Evolutionary conservation across 2,329 filamentous ascomycete genomes (phyloP).

Genomic region (Fusarium sp.): DNA sequence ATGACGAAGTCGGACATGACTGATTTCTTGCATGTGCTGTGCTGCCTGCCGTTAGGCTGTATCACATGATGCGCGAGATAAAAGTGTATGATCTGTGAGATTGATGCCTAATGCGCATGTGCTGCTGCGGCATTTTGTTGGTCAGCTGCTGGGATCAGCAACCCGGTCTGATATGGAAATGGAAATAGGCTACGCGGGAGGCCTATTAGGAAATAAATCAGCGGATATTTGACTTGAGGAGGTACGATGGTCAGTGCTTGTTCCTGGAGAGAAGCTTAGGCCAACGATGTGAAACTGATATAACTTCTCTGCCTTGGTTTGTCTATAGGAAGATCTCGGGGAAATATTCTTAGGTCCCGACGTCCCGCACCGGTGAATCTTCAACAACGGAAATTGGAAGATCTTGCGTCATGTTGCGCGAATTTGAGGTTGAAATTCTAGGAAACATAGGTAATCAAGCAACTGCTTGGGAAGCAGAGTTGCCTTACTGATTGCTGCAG

Average conservation of each 20-base stretch:
- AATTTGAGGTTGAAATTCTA: background rate
- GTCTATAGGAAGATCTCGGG: background rate
- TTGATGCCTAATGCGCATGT: constrained; percentile 28
- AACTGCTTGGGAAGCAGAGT: no score
- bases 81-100: background rate
- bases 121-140: background rate
- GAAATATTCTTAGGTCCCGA: background rate
- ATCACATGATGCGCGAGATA: constrained; percentile 30
- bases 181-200: background rate
- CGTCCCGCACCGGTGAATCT: background rate
- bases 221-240: background rate
- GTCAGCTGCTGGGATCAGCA: constrained; percentile 18
- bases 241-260: background rate
- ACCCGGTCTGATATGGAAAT: background rate
- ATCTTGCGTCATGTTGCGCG: background rate
- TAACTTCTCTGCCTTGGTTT: background rate
- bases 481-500: no score
- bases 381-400: background rate
- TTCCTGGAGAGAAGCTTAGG: background rate
- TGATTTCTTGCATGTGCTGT: background rate
- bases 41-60: constrained; percentile 13
- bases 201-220: background rate
- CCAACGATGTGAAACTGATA: background rate
- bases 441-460: no score
- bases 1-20: constrained; percentile 2